Base-by-base conservation (phyloP, 495 filamentous ascomycete genomes). In the Daldinia decipiens region DNA sequence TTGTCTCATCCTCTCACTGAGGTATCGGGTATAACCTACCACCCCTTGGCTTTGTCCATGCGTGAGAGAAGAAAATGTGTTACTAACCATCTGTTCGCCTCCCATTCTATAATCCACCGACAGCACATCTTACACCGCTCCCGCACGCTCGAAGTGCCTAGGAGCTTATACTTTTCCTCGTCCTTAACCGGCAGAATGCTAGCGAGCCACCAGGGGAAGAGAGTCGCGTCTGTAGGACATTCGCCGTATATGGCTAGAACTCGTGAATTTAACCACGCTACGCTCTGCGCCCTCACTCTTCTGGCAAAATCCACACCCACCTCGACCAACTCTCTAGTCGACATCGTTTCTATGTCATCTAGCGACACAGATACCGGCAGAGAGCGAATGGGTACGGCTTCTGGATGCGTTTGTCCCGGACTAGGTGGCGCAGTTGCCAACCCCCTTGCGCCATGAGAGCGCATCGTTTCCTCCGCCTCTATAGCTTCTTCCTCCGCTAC, bases 131-230 rank as follows among this genome's bases (percentile, higher is more conserved):
- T 95, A 21, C 96, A 75, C 67, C 94, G 81, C 73, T 94, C 91
- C 51, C 93, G 81, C 0, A 97, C 93, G 68, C 90, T 95, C 3
- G 79, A 88, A 4, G 90, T 90, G 9, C 80, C 77, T 29, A 97
- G 79, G 21, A 97, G 79, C 8, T 82, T 83, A 71, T 97, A 96
- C 73, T 94, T 95, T 66, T 96, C 90, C 24, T 89, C 83, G 17
- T 93, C 92, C 40, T 84, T 84, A 34, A 94, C 87, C 15, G 93
- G 93, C 9, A 96, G 75, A 55, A 96, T 87, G 70, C 86, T 91
- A 15, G 92, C 93, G 67, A 98, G 91, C 94, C 94, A 98, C 83
- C 93, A 98, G 0, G 93, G 92, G 71, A 97, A 95, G 12, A 87
- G 74, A 0, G 88, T 88, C 2, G 92, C 88, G 76, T 97, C 92